Evolutionary conservation across 768 basidiomycete genomes (phyloP).

Genomic region (Panellus pusillus): DNA sequence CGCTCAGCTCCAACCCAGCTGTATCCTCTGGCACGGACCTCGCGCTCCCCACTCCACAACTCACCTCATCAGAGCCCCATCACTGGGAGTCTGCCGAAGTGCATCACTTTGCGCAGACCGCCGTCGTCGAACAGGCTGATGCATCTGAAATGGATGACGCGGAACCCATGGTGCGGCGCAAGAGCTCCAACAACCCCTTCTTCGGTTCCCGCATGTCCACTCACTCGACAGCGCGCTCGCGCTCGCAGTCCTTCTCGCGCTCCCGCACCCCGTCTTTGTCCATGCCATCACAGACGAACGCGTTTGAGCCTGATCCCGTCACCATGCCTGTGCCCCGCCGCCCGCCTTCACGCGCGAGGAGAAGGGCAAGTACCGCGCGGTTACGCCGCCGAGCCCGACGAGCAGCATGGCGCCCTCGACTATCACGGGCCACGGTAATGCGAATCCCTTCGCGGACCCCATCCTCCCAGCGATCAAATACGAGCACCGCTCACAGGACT

Average conservation of each 20-base stretch:
- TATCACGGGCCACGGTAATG: constrained; percentile 7
- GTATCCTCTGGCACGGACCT: constrained; percentile 51
- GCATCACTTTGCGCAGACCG: constrained; percentile 32
- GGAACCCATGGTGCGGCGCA: constrained; percentile 30
- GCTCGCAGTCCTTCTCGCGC: constrained; percentile 9
- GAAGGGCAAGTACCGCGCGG: constrained; percentile 36
- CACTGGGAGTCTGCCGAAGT: constrained; percentile 52
- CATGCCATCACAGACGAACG: constrained; percentile 36
- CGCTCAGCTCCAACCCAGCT: constrained; percentile 44
- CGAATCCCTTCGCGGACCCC: constrained; percentile 32
- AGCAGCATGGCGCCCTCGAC: constrained; percentile 22
- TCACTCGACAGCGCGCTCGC: constrained; percentile 14
- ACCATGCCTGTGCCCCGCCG: constrained; percentile 39
- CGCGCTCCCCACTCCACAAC: constrained; percentile 63
- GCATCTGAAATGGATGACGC: constrained; percentile 23
- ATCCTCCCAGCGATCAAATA: constrained; percentile 30
- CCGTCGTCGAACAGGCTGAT: constrained; percentile 12
- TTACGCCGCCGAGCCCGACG: constrained; percentile 28
- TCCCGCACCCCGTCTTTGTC: constrained; percentile 31
- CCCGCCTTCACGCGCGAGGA: constrained; percentile 40
- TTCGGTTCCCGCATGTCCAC: constrained; percentile 22
- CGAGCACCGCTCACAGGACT: constrained; percentile 29
- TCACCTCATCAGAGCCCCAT: constrained; percentile 51
- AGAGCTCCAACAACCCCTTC: constrained; percentile 39
- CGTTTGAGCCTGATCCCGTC: constrained; percentile 9